phyloP scores from a whole-genome alignment of 805 yeast genomes.

The Suhomyces emberorum region DNA sequence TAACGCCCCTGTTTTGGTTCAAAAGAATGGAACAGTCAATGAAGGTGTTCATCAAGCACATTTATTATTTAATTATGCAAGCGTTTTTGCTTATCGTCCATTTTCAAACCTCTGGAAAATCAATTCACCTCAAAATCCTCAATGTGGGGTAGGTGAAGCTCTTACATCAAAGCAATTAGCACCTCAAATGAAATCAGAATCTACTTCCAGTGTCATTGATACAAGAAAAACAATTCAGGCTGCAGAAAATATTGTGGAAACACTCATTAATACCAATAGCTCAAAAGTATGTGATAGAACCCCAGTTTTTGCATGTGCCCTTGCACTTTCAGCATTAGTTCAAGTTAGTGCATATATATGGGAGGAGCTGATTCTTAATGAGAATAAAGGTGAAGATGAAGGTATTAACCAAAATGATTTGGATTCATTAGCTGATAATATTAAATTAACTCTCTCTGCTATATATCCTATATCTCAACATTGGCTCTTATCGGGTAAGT shows the following conservation, averaged over 20 bases:
- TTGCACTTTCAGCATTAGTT: constrained; percentile 51
- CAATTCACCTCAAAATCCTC: constrained; percentile 38
- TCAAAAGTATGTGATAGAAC: constrained; percentile 43
- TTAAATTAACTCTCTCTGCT: constrained; percentile 48
- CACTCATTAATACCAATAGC: constrained; percentile 47
- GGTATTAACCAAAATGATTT: constrained; percentile 20
- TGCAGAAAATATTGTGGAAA: constrained; percentile 46
- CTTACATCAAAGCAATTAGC: constrained; percentile 17
- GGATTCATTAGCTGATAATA: constrained; percentile 44
- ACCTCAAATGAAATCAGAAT: constrained; percentile 26
- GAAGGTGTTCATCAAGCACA: constrained; percentile 54
- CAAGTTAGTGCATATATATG: constrained; percentile 53
- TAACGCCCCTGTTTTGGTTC: constrained; percentile 41
- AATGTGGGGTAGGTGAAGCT: constrained; percentile 20
- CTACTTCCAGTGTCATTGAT: constrained; percentile 44
- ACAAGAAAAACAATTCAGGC: constrained; percentile 54
- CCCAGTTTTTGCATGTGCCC: constrained; percentile 50
- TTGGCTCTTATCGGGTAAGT: constrained; percentile 48
- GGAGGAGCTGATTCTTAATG: constrained; percentile 39
- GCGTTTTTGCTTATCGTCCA: constrained; percentile 54
- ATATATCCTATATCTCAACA: constrained; percentile 49
- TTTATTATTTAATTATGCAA: constrained; percentile 48
- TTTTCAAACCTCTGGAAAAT: constrained; percentile 52
- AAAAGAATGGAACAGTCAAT: constrained; percentile 43
- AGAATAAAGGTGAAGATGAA: neutral